Conservation (phyloP, 805 yeast species). For the Kazachstania kunashirensis region DNA sequence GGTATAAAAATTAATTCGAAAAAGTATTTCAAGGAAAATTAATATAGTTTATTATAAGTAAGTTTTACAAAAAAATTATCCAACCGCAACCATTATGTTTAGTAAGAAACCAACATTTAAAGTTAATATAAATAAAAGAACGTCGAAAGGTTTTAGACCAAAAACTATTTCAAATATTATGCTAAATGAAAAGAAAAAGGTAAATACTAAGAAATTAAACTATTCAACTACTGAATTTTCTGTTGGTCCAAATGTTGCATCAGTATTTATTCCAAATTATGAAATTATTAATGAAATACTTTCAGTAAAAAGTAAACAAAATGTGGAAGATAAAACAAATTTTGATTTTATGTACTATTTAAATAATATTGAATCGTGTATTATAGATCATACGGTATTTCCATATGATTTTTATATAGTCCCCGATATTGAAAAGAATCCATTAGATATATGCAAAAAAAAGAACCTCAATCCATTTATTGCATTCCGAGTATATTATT, state of each 20-base stretch:
- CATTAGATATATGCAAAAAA: constrained; percentile 2
- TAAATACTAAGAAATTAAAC: not conserved
- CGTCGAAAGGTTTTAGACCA: not conserved
- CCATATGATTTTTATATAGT: not conserved
- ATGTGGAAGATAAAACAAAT: not conserved
- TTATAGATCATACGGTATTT: not conserved
- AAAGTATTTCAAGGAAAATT: not conserved
- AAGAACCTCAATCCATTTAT: constrained; percentile 18
- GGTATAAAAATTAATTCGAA: not conserved
- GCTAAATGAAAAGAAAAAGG: not conserved
- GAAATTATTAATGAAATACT: not conserved
- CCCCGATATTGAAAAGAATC: not conserved
- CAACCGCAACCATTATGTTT: not conserved
- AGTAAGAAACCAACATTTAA: constrained; percentile 9
- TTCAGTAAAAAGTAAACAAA: not conserved
- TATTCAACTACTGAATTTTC: not conserved
- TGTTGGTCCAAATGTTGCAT: not conserved
- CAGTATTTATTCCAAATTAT: not conserved
- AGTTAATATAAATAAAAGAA: constrained; percentile 7
- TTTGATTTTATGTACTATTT: not conserved
- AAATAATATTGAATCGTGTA: not conserved
- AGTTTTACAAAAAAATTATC: not conserved
- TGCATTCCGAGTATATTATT: constrained; percentile 22
- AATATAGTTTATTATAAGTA: not conserved
- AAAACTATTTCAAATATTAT: not conserved